Percentiles rank a stretch among this genome's conserved stretches.
These are phyloP conservation scores for Sicyos edulis DNA, from an alignment of 306 rosid species.

Conservation along the genomic window DNA sequence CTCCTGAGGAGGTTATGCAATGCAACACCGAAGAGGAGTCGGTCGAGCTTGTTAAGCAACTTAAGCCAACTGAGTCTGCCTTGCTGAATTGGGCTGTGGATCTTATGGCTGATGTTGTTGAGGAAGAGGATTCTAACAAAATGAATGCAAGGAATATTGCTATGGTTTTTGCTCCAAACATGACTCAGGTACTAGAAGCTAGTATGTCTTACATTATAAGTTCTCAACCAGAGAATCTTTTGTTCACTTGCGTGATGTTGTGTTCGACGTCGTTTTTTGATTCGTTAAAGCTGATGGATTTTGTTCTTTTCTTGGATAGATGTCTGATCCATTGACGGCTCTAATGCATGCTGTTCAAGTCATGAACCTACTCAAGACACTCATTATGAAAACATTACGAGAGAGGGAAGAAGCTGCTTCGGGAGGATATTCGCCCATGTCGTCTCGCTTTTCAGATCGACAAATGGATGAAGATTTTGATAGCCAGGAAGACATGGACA, in stretches of 20 bases:
- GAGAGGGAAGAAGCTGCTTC: conserved; percentile 67
- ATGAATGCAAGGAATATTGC: conserved; percentile 95
- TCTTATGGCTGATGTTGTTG: conserved; percentile 97
- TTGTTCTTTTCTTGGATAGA: conserved; percentile 42
- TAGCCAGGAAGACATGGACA: conserved; percentile 67
- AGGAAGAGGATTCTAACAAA: conserved; percentile 77
- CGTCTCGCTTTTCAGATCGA: conserved; percentile 55
- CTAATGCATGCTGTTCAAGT: conserved; percentile 99
- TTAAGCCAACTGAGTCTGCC: conserved; percentile 69
- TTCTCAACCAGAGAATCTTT: background rate
- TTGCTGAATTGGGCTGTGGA: conserved; percentile 83
- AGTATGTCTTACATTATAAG: background rate
- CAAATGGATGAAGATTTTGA: conserved; percentile 57
- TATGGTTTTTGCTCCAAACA: conserved; percentile 97
- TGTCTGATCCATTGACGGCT: conserved; percentile 98
- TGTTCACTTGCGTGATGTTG: background rate
- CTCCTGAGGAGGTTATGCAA: conserved; percentile 86
- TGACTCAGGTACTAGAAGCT: conserved; percentile 61
- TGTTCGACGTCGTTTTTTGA: background rate
- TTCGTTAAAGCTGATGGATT: background rate
- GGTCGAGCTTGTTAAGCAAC: conserved; percentile 67
- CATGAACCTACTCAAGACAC: conserved; percentile 88
- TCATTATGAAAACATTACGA: conserved; percentile 63
- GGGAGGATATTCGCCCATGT: conserved; percentile 66
- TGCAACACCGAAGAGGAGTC: conserved; percentile 85